Evolutionary conservation across 2,329 filamentous ascomycete species (phyloP).

Genomic region (Clarireedia homoeocarpa): DNA sequence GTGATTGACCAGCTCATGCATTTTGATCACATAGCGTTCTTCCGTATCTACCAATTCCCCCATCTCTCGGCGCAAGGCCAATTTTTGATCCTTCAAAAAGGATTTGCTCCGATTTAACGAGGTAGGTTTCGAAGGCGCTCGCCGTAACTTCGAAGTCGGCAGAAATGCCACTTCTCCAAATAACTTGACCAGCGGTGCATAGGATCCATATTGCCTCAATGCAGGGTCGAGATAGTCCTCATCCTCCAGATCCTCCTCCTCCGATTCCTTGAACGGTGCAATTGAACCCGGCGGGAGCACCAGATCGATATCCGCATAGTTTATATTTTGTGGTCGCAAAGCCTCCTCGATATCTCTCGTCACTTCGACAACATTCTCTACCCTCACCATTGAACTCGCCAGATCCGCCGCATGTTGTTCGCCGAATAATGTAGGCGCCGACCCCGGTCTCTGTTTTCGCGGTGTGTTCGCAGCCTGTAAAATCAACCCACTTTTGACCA

Average conservation of each 20-base stretch:
- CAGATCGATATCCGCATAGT: constrained; percentile 81
- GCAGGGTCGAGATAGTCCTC: constrained; percentile 59
- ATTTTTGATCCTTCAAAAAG: constrained; percentile 75
- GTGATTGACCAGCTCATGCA: constrained; percentile 73
- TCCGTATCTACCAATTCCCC: constrained; percentile 88
- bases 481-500: constrained; percentile 64
- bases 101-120: constrained; percentile 69
- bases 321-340: constrained; percentile 72
- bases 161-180: constrained; percentile 82
- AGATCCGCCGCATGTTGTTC: constrained; percentile 91
- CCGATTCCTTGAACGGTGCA: constrained; percentile 50
- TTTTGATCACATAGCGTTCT: constrained; percentile 83
- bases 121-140: constrained; percentile 80
- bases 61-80: constrained; percentile 80
- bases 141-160: constrained; percentile 74
- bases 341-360: constrained; percentile 67
- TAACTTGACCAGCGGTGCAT: constrained; percentile 66
- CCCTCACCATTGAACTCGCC: constrained; percentile 73
- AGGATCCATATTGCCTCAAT: constrained; percentile 65
- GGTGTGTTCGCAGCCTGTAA: constrained; percentile 35
- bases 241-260: constrained; percentile 51
- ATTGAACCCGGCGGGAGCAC: constrained; percentile 75
- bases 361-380: constrained; percentile 68
- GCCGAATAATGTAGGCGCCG: constrained; percentile 61
- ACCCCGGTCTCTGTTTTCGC: constrained; percentile 49